Evolutionary conservation across 257 asterid species (phyloP).

Genomic region (Solanum verrucosum): DNA sequence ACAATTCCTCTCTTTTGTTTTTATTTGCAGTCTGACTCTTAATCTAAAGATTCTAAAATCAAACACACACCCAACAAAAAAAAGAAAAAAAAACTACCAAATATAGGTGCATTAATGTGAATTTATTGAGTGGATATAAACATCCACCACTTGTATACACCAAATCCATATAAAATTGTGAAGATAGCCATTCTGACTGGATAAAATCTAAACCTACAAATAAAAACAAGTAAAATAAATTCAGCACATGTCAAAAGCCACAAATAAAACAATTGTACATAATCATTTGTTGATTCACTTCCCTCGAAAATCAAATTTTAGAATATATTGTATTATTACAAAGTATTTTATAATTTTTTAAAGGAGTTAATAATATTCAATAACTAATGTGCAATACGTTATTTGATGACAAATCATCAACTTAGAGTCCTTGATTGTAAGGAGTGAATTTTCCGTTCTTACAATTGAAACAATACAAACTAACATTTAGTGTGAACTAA

Average conservation of each 20-base stretch:
- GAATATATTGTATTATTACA: neutral
- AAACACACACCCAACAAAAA: neutral
- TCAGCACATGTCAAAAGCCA: neutral
- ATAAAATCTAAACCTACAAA: slow-evolving; percentile 41
- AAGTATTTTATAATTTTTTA: neutral
- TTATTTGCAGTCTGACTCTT: neutral
- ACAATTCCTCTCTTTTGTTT: neutral
- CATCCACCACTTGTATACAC: slow-evolving; percentile 24
- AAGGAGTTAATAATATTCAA: neutral
- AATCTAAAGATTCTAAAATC: neutral
- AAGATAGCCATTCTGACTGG: slow-evolving; percentile 34
- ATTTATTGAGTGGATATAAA: slow-evolving; percentile 1
- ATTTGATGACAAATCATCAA: neutral
- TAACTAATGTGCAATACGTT: neutral
- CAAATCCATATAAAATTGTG: slow-evolving; percentile 12
- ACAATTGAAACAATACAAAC: neutral
- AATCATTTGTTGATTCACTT: neutral
- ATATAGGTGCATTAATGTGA: neutral
- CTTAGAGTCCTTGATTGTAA: neutral
- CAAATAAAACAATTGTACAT: neutral
- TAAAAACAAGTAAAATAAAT: neutral
- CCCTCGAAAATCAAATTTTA: neutral
- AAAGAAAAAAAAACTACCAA: neutral
- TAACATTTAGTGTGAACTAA: neutral
- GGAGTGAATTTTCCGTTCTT: neutral